Evolutionary conservation across 768 basidiomycete species (phyloP), one percentile per base, ranked within the genome.

Genomic region (Phylloporus rhodoxanthus): DNA sequence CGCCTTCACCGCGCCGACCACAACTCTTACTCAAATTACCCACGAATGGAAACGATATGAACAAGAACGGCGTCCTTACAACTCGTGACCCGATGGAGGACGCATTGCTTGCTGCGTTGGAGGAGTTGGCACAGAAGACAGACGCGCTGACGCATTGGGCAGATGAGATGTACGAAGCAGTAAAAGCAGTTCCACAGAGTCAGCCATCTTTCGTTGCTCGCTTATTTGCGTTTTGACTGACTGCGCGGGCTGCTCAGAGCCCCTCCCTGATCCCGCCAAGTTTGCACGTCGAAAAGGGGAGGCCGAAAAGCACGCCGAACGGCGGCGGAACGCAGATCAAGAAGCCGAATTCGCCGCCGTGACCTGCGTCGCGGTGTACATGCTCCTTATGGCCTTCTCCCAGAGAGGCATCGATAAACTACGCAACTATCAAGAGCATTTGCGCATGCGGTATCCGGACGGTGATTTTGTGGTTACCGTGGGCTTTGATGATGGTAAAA

Each of bases 111-210:
- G 80, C 75, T 2, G 67, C 71, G 17, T 71, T 98, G 37, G 95
- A 98, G 63, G 88, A 94, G 55, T 72, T 94, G 3, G 95, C 94
- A 29, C 91, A 96, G 75, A 99, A 98, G 77, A 95, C 95, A 29
- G 84, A 89, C 52, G 92, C 94, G 45, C 71, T 98, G 51, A 87
- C 88, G 49, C 85, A 88, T 53, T 95, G 93, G 82, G 96, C 89
- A 19, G 95, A 98, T 56, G 87, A 92, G 74, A 85, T 96, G 80
- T 88, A 90, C 59, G 88, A 90, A 58, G 84, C 82, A 61, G 87
- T 92, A 23, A 91, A 91, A 65, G 85, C 82, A 14, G 74, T 88
- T 30, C 87, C 90, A 19, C 84, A 89, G 67, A 90, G 87, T 91
- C 57, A 34, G 87, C 76, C 50, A 21, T 26, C 42, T 14, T 23